phyloP scores from a whole-genome alignment of 139 green algal species.

The Volvox reticuliferus region DNA sequence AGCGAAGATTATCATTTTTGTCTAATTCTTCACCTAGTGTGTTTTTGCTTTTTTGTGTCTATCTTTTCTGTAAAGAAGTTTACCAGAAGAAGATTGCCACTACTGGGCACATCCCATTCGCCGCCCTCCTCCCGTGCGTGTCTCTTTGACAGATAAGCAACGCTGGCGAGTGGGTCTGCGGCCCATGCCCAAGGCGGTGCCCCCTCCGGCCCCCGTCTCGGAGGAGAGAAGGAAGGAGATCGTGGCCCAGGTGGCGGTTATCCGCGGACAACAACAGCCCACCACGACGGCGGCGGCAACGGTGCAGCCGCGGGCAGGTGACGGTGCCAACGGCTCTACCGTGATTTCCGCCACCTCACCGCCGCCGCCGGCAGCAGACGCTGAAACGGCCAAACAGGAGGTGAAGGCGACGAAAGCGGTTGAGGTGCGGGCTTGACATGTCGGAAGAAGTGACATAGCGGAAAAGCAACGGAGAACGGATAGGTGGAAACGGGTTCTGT shows the following conservation, averaged over 20 bases:
- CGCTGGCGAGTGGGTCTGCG: conserved; percentile 72
- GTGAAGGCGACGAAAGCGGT: background rate
- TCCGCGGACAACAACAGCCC: conserved; percentile 16
- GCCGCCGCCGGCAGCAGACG: background rate
- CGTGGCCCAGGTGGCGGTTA: conserved; percentile 46
- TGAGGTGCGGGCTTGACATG: too few relatives aligned
- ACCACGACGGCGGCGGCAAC: background rate
- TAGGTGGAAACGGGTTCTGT: too few relatives aligned
- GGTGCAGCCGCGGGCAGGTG: background rate
- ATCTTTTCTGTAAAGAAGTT: too few relatives aligned
- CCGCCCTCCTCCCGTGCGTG: too few relatives aligned
- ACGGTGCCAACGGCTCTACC: background rate
- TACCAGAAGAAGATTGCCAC: too few relatives aligned
- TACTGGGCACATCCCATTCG: too few relatives aligned
- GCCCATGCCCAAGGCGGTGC: conserved; percentile 77
- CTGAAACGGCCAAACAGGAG: background rate
- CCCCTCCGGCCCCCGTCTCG: conserved; percentile 74
- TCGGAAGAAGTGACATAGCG: too few relatives aligned
- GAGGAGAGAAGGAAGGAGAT: conserved; percentile 66
- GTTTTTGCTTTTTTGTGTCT: too few relatives aligned
- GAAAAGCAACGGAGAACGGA: too few relatives aligned
- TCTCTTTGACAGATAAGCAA: conserved; percentile 80
- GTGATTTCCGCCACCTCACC: background rate
- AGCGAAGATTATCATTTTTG: too few relatives aligned
- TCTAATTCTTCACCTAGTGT: too few relatives aligned